phyloP scores from a whole-genome alignment of 1,284 basidiomycete species.

The Cystobasidium sp. region DNA sequence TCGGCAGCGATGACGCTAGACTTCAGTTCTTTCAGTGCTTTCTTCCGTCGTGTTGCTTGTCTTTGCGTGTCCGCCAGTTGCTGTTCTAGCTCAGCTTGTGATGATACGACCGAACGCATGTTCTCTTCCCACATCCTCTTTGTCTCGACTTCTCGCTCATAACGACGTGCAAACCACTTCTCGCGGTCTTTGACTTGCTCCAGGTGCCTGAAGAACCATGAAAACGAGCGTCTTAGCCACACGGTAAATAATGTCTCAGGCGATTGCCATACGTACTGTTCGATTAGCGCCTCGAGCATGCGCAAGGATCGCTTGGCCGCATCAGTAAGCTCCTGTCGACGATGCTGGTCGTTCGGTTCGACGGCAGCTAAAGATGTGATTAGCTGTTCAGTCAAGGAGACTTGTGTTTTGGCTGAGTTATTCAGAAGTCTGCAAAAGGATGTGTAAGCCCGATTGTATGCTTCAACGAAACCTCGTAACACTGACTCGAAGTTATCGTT shows the following conservation, averaged over 20 bases:
- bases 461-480: neutral
- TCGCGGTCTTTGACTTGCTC: conserved; percentile 80
- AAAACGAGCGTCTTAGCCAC: conserved; percentile 58
- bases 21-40: conserved; percentile 55
- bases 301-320: conserved; percentile 44
- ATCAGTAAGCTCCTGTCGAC: conserved; percentile 7
- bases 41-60: conserved; percentile 60
- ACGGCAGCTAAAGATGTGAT: conserved; percentile 62
- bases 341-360: conserved; percentile 43
- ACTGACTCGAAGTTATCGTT: conserved; percentile 65
- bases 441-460: neutral
- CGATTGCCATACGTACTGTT: conserved; percentile 58
- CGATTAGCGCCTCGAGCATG: conserved; percentile 35
- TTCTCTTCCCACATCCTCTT: conserved; percentile 86
- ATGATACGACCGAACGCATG: conserved; percentile 78
- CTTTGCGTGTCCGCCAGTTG: conserved; percentile 64
- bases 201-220: conserved; percentile 68
- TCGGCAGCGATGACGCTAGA: conserved; percentile 34
- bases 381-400: conserved; percentile 76
- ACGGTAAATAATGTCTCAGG: neutral
- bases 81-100: conserved; percentile 82
- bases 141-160: conserved; percentile 74
- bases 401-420: conserved; percentile 75
- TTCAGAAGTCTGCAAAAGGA: conserved; percentile 60
- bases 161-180: conserved; percentile 65